These are phyloP conservation scores for Penicillium digitatum DNA, from an alignment of 2,329 filamentous ascomycete genomes.

Conservation along the genomic window DNA sequence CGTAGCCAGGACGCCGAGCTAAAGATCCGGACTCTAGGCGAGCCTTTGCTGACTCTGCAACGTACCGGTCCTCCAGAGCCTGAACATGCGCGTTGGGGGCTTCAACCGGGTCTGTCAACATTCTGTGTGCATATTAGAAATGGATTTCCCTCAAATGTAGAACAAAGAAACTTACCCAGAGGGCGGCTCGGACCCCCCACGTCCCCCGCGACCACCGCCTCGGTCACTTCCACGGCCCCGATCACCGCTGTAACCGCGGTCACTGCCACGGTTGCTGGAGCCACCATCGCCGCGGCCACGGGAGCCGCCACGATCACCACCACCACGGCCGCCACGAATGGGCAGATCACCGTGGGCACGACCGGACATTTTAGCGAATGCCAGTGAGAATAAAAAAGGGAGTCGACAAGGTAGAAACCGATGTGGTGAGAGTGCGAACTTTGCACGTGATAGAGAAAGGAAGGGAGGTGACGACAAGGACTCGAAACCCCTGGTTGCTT, in stretches of 20 bases:
- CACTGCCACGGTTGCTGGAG: conserved; percentile 1
- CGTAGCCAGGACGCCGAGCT: conserved; percentile 18
- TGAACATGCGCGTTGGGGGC: not conserved
- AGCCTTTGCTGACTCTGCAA: not conserved
- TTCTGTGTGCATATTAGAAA: conserved; percentile 5
- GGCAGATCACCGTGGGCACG: not conserved
- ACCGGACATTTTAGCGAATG: not conserved
- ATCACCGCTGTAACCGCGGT: conserved; percentile 4
- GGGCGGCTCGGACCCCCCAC: not conserved
- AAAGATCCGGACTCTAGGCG: not conserved
- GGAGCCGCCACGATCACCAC: not conserved
- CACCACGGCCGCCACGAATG: conserved; percentile 7
- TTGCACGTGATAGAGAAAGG: not conserved
- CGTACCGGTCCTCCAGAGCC: conserved; percentile 6
- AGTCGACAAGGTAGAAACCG: not conserved
- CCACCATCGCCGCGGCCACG: not conserved
- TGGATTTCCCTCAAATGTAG: not conserved
- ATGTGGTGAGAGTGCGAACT: too few relatives aligned
- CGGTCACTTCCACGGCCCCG: conserved; percentile 3
- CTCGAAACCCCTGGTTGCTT: not conserved
- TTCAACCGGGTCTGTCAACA: not conserved
- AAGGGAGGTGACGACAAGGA: not conserved
- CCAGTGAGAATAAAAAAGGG: not conserved
- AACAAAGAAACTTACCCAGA: not conserved
- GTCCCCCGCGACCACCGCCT: conserved; percentile 1